Evolutionary conservation across 371 early-diverging fungal species (phyloP).

Genomic region (Thermomucor indicae-seudaticae): DNA sequence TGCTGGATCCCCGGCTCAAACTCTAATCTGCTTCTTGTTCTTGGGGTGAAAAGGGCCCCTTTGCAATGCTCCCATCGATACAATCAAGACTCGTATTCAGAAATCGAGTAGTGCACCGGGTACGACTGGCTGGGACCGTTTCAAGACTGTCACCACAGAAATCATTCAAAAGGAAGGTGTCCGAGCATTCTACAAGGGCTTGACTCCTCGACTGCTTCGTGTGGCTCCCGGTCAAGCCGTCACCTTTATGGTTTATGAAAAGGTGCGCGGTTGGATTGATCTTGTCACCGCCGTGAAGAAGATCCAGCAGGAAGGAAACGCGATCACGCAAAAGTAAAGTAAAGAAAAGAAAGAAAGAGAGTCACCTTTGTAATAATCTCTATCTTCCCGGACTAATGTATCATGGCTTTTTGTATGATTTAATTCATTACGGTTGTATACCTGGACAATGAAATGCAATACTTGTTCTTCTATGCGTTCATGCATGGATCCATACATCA

Average conservation of each 20-base stretch:
- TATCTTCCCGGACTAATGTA: neutral
- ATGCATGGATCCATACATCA: too few relatives aligned
- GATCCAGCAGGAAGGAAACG: slow-evolving; percentile 27
- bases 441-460: too few relatives aligned
- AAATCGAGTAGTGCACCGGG: slow-evolving; percentile 72
- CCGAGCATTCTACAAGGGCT: slow-evolving; percentile 92
- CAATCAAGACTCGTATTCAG: slow-evolving; percentile 98
- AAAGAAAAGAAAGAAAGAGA: neutral
- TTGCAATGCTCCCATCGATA: slow-evolving; percentile 68
- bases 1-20: neutral
- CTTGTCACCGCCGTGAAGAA: slow-evolving; percentile 48
- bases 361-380: neutral
- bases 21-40: neutral
- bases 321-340: slow-evolving; percentile 15
- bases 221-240: slow-evolving; percentile 87
- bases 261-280: slow-evolving; percentile 75
- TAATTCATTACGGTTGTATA: too few relatives aligned
- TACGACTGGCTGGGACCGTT: slow-evolving; percentile 77
- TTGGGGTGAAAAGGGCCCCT: slow-evolving; percentile 13
- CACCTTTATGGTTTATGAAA: slow-evolving; percentile 87
- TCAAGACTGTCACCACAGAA: slow-evolving; percentile 43
- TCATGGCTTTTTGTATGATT: neutral
- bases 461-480: too few relatives aligned
- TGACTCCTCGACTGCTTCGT: slow-evolving; percentile 91
- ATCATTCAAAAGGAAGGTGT: slow-evolving; percentile 76